Conservation (phyloP, 768 basidiomycete species). For the Amanita jacksonii region DNA sequence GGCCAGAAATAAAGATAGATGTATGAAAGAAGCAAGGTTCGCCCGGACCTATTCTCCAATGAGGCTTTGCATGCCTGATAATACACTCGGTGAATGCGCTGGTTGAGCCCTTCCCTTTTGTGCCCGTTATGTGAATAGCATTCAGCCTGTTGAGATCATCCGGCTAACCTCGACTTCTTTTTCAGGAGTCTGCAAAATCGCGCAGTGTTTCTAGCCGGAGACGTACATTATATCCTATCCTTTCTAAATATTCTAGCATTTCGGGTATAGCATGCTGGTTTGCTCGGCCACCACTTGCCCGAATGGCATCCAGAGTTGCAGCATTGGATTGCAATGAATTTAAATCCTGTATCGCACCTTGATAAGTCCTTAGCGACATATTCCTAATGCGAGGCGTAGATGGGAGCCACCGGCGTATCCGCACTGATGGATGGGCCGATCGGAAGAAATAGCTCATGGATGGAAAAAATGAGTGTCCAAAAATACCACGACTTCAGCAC, state of each 20-base stretch:
- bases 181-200: too few relatives aligned
- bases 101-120: slow-evolving; percentile 97
- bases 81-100: slow-evolving; percentile 89
- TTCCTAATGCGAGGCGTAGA: slow-evolving; percentile 10
- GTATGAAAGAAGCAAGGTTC: not conserved
- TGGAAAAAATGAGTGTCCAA: slow-evolving; percentile 5
- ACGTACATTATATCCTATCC: slow-evolving; percentile 80
- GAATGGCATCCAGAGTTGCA: slow-evolving; percentile 77
- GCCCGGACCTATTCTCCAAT: slow-evolving; percentile 72
- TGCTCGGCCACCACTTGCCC: slow-evolving; percentile 57
- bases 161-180: slow-evolving; percentile 36
- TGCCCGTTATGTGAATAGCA: slow-evolving; percentile 94
- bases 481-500: slow-evolving; percentile 8
- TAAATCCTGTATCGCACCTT: slow-evolving; percentile 61
- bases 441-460: slow-evolving; percentile 12
- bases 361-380: slow-evolving; percentile 62
- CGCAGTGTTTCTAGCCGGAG: too few relatives aligned
- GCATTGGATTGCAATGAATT: slow-evolving; percentile 90
- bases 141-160: slow-evolving; percentile 80
- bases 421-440: slow-evolving; percentile 19
- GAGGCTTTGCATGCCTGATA: slow-evolving; percentile 61
- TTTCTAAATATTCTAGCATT: slow-evolving; percentile 80
- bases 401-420: not conserved
- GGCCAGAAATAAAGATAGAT: not conserved
- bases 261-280: slow-evolving; percentile 68